These are phyloP conservation scores for Schizochytrium sp. DNA, from an alignment of 108 stramenopile genomes.

Conservation along the genomic window DNA sequence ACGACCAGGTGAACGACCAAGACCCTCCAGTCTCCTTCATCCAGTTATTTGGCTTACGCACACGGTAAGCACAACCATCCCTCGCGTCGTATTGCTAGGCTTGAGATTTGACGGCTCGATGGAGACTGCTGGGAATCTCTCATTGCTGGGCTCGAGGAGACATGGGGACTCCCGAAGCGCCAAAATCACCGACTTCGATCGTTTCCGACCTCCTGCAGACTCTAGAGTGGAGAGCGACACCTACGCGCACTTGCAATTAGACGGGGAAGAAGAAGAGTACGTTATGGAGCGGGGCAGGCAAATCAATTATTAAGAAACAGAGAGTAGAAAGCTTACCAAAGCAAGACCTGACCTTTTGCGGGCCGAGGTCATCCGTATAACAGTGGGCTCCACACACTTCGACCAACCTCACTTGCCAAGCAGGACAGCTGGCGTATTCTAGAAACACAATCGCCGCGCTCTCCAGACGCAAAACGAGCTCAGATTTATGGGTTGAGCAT, in stretches of 20 bases:
- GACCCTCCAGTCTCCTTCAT: too few species aligned
- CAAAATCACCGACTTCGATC: background rate
- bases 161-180: too few species aligned
- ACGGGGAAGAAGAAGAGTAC: background rate
- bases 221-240: background rate
- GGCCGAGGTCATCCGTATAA: background rate
- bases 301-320: background rate
- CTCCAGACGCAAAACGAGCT: background rate
- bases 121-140: too few species aligned
- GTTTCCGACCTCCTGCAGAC: background rate
- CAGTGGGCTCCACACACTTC: background rate
- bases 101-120: too few species aligned
- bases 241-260: background rate
- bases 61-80: too few species aligned
- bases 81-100: too few species aligned
- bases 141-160: too few species aligned
- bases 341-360: background rate
- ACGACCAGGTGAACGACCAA: too few species aligned
- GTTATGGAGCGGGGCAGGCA: background rate
- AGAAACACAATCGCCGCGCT: background rate
- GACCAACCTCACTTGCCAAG: background rate
- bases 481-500: background rate
- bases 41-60: too few species aligned
- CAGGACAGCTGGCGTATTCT: background rate
- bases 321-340: background rate